Percentiles rank a stretch among this genome's conserved stretches.
Evolutionary conservation across 495 filamentous ascomycete species (phyloP).

Genomic region (Thozetella sp.): DNA sequence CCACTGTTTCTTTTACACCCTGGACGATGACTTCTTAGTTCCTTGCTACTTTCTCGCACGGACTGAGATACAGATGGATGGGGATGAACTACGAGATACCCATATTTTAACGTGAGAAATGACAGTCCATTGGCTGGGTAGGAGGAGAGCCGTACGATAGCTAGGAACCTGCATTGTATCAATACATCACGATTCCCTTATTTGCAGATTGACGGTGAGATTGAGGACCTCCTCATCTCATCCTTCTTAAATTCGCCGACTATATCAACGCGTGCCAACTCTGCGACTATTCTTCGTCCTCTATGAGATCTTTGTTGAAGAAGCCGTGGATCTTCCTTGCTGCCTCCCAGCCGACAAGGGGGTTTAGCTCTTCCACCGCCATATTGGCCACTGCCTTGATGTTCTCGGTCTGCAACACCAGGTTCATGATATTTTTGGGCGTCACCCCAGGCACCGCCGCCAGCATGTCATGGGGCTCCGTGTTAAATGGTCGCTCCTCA

Average conservation of each 20-base stretch:
- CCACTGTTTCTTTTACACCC: no score
- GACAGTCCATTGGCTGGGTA: neutral
- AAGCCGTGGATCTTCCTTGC: conserved; percentile 79
- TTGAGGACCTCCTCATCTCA: no score
- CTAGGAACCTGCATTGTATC: conserved; percentile 15
- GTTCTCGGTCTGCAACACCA: conserved; percentile 75
- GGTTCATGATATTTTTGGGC: conserved; percentile 67
- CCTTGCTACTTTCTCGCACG: no score
- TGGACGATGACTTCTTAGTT: no score
- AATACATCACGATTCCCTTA: neutral
- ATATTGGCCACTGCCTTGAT: conserved; percentile 87
- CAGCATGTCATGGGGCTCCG: conserved; percentile 82
- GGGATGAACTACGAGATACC: neutral
- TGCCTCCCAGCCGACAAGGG: conserved; percentile 77
- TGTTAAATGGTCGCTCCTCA: conserved; percentile 61
- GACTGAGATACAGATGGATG: no score
- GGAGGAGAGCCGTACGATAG: no score
- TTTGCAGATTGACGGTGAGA: conserved; percentile 1
- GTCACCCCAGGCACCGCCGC: conserved; percentile 84
- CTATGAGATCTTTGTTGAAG: conserved; percentile 78
- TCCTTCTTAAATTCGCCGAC: no score
- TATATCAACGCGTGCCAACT: no score
- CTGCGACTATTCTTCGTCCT: conserved; percentile 32
- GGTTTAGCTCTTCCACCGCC: conserved; percentile 68
- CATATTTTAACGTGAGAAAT: neutral